Evolutionary conservation across 163 green algal genomes (phyloP), one percentile per base, ranked within the genome.

Genomic region (Chloromonas sp.): DNA sequence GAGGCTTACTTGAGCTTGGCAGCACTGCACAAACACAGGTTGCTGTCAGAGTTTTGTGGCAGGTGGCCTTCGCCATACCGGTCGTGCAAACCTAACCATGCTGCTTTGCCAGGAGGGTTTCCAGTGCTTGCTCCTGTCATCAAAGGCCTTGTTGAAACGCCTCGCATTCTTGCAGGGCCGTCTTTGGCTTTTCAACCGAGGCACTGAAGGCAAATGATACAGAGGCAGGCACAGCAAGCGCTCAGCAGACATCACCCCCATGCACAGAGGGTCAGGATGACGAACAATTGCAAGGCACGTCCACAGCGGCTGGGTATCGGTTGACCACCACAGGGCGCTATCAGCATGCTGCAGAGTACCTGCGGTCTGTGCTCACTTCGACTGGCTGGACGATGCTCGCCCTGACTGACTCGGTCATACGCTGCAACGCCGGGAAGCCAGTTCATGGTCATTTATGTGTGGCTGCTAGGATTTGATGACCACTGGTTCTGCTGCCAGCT

Each of bases 401-500:
- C 0, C 15, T 84, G 0, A 5, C 70, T 8, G 79, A 83, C n/a
- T 70, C 14, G 1, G 60, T 89, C 0, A 89, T 93, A 3, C 81
- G 90, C 1, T 62, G 81, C 14, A 93, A 93, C 79, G 87, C 80
- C 15, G 90, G 90, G 0, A 61, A 89, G 78, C 86, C 87, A 0
- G 89, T 93, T 57, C 85, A 85, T 60, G 90, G 90, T 0, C 88
- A 91, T 81, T 83, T 92, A 13, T 87, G 78, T 15, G 87, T 90
- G 62, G 66, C 66, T 8, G 8, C 8, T 11, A 76, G 66, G 11
- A 8, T 76, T n/a, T n/a, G 66, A n/a, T 76, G 5, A 76, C 66
- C 66, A 76, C 36, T 36, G 36, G 36, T 36, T 36, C 36, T 36
- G 36, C 36, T 36, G 36, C 36, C 36, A 36, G 36, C 36, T 36